These are phyloP conservation scores for Casuarina cunninghamiana DNA, from an alignment of 306 rosid genomes.

Conservation along the genomic window DNA sequence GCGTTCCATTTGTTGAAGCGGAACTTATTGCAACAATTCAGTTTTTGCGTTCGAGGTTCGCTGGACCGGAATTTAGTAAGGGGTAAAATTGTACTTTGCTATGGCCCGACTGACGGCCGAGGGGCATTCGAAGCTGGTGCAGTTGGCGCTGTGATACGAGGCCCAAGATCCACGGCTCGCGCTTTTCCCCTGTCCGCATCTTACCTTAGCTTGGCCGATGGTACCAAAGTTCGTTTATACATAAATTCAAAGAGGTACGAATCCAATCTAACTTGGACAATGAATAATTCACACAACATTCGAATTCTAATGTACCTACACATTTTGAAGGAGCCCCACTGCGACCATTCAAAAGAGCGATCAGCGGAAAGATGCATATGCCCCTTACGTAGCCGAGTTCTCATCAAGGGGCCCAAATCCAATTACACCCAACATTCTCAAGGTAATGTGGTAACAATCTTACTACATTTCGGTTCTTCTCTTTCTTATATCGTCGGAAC, in stretches of 20 bases:
- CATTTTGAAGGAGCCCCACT: slow-evolving; percentile 26
- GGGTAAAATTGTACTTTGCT: slow-evolving; percentile 47
- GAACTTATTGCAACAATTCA: not conserved
- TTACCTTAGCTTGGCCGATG: slow-evolving; percentile 5
- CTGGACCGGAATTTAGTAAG: not conserved
- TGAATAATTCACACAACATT: not conserved
- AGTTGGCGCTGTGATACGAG: slow-evolving; percentile 27
- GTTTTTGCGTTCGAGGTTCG: not conserved
- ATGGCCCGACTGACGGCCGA: not conserved
- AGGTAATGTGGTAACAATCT: slow-evolving; percentile 13
- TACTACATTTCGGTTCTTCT: no score
- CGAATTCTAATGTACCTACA: not conserved
- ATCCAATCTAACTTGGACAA: not conserved
- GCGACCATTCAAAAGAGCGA: slow-evolving; percentile 37
- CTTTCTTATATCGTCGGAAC: no score
- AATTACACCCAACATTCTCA: slow-evolving; percentile 35
- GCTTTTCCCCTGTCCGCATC: slow-evolving; percentile 30
- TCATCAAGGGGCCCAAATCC: slow-evolving; percentile 44
- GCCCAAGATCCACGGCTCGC: not conserved
- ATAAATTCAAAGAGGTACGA: slow-evolving; percentile 26
- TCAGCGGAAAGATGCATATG: slow-evolving; percentile 14
- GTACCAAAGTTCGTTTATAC: not conserved
- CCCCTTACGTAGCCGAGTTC: slow-evolving; percentile 35
- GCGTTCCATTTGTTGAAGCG: not conserved
- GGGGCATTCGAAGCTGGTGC: not conserved